These are phyloP conservation scores for Penicillium lividum DNA, from an alignment of 495 filamentous ascomycete genomes.

Conservation along the genomic window DNA sequence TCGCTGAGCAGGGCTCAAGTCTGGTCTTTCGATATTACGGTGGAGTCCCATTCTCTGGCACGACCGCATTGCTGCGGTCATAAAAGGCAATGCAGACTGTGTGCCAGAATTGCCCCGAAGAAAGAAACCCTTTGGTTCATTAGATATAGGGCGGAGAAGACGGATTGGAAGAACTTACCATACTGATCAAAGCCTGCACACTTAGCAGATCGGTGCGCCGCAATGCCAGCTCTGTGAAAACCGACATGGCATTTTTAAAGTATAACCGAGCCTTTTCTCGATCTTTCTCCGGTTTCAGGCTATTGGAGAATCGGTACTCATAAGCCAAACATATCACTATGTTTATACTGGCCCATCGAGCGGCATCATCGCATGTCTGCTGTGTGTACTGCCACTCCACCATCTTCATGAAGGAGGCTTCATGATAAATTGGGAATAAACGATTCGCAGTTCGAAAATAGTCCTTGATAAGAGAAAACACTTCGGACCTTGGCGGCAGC, in stretches of 20 bases:
- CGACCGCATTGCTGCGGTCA: constrained; percentile 86
- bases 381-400: constrained; percentile 91
- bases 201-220: constrained; percentile 92
- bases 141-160: constrained; percentile 1
- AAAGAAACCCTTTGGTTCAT: constrained; percentile 65
- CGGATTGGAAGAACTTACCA: constrained; percentile 50
- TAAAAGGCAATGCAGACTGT: constrained; percentile 83
- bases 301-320: constrained; percentile 84
- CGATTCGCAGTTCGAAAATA: constrained; percentile 96
- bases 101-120: constrained; percentile 93
- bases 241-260: constrained; percentile 92
- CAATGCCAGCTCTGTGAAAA: constrained; percentile 85
- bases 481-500: constrained; percentile 77
- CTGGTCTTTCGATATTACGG: constrained; percentile 80
- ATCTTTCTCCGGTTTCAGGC: constrained; percentile 80
- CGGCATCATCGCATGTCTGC: constrained; percentile 88
- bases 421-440: constrained; percentile 94
- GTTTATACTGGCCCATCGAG: constrained; percentile 96
- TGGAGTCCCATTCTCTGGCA: constrained; percentile 95
- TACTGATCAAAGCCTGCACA: constrained; percentile 90
- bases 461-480: constrained; percentile 77
- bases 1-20: constrained; percentile 76
- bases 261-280: constrained; percentile 88
- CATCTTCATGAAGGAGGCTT: constrained; percentile 91
- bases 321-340: constrained; percentile 88